These are phyloP conservation scores for Fraxinus dipetala DNA, from an alignment of 305 asterid species.

Conservation along the genomic window DNA sequence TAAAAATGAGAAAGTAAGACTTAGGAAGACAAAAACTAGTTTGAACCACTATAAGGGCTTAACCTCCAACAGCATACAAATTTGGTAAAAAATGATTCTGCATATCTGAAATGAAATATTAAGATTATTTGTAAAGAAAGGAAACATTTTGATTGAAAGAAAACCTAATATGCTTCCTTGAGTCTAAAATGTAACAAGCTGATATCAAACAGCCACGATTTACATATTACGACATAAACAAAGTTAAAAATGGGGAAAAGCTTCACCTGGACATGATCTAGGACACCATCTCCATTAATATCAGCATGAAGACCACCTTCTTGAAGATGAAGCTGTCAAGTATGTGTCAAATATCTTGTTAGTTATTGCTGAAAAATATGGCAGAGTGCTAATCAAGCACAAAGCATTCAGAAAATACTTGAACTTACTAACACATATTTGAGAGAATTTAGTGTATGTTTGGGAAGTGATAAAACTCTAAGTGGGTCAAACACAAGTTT, in stretches of 20 bases:
- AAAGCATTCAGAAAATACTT: conserved; percentile 1
- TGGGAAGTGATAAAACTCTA: neutral
- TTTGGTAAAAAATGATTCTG: neutral
- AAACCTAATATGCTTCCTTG: neutral
- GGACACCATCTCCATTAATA: conserved; percentile 92
- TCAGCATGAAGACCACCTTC: conserved; percentile 99
- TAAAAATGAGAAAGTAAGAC: neutral
- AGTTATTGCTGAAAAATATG: conserved; percentile 7
- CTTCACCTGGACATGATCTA: conserved; percentile 94
- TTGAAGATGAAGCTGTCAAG: conserved; percentile 86
- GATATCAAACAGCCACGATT: neutral
- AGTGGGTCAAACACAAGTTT: neutral
- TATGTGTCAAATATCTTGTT: conserved; percentile 10
- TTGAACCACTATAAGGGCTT: neutral
- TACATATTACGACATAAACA: neutral
- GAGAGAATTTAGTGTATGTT: neutral
- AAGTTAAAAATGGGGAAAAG: neutral
- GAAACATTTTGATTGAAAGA: neutral
- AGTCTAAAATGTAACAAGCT: neutral
- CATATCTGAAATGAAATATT: neutral
- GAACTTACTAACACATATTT: conserved; percentile 3
- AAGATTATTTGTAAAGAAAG: neutral
- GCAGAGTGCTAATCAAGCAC: conserved; percentile 5
- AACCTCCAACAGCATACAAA: neutral
- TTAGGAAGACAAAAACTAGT: neutral